These are phyloP conservation scores for Rhynchospora tenuis DNA, from an alignment of 176 grass and related monocot genomes.

Conservation along the genomic window DNA sequence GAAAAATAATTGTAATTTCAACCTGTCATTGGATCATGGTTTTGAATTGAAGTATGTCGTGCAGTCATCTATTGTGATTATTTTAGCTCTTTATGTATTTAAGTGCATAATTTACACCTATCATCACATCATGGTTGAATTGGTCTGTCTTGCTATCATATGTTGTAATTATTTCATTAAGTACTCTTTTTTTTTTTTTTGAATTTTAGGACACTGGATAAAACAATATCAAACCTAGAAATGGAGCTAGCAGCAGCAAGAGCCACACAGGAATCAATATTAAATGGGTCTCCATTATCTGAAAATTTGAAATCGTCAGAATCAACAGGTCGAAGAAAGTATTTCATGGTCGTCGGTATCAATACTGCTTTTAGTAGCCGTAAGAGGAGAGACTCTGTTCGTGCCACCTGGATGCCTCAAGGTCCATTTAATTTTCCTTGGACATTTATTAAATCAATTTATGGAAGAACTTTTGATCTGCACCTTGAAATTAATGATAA, in stretches of 20 bases:
- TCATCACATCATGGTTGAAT: too few relatives aligned
- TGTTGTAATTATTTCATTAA: not conserved
- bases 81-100: too few relatives aligned
- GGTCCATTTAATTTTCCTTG: constrained; percentile 31
- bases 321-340: constrained; percentile 36
- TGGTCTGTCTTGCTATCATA: too few relatives aligned
- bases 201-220: constrained; percentile 59
- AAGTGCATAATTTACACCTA: too few relatives aligned
- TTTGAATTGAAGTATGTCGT: not conserved
- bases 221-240: constrained; percentile 81
- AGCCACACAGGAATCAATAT: constrained; percentile 51
- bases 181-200: not conserved
- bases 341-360: constrained; percentile 83
- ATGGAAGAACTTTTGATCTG: not conserved
- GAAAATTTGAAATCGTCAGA: constrained; percentile 16
- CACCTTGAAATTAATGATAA: not conserved
- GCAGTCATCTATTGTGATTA: not conserved
- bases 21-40: not conserved
- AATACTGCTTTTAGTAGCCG: constrained; percentile 95
- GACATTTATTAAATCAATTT: not conserved
- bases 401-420: constrained; percentile 94
- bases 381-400: constrained; percentile 79
- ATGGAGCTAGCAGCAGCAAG: constrained; percentile 80
- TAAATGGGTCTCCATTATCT: constrained; percentile 37
- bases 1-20: not conserved